Conservation (phyloP, 176 grass and related monocot genomes). For the Musa acuminata region DNA sequence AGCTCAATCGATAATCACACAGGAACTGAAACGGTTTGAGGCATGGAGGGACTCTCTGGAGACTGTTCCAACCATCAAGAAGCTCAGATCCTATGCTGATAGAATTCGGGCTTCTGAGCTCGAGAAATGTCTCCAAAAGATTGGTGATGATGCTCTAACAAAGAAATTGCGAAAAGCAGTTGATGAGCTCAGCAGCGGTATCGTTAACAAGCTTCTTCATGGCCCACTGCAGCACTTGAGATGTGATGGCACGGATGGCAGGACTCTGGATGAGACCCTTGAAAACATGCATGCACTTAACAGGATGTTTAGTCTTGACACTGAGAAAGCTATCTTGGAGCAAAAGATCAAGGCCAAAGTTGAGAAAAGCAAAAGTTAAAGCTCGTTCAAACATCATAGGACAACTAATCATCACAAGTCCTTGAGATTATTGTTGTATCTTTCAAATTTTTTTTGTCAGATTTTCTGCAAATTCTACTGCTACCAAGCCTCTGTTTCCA, state of each 20-base stretch:
- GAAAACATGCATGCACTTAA: slow-evolving; percentile 11
- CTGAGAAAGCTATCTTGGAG: slow-evolving; percentile 1
- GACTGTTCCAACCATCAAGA: slow-evolving; percentile 14
- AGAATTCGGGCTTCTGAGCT: slow-evolving; percentile 2
- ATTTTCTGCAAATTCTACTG: too few species aligned
- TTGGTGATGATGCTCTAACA: slow-evolving; percentile 3
- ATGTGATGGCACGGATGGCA: slow-evolving; percentile 4
- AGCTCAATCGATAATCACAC: slow-evolving; percentile 6
- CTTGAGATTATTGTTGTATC: too few species aligned
- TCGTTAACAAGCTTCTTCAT: slow-evolving; percentile 9
- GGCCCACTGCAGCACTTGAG: slow-evolving; percentile 10
- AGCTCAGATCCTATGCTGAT: slow-evolving; percentile 7
- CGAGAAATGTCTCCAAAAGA: slow-evolving; percentile 8
- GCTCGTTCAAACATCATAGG: not conserved
- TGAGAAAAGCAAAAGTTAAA: slow-evolving; percentile 5
- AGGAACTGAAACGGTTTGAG: slow-evolving; percentile 6
- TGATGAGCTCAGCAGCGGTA: not conserved
- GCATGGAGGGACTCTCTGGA: slow-evolving; percentile 10
- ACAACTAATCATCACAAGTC: not conserved
- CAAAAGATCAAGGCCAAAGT: slow-evolving; percentile 12
- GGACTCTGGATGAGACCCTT: slow-evolving; percentile 4
- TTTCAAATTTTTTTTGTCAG: too few species aligned
- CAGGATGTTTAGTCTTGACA: slow-evolving; percentile 7
- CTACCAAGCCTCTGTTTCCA: too few species aligned
- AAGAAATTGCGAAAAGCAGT: slow-evolving; percentile 5